Evolutionary conservation across 1,284 basidiomycete species (phyloP).

Genomic region (Amylostereum chailletii): DNA sequence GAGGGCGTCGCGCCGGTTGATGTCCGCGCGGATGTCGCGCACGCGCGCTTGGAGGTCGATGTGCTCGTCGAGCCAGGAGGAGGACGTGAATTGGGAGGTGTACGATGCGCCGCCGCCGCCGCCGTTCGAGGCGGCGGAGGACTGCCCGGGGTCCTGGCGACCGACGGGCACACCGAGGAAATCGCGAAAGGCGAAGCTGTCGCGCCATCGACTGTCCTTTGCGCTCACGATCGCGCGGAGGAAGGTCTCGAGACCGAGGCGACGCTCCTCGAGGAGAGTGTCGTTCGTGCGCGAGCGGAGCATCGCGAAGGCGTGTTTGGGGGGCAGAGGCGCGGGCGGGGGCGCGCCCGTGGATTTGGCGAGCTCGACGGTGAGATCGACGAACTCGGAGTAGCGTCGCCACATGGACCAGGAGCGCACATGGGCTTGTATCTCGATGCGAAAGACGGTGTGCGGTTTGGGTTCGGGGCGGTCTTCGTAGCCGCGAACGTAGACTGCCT

Average conservation of each 20-base stretch:
- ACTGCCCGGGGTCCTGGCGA: slow-evolving; percentile 25
- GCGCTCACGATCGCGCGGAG: slow-evolving; percentile 77
- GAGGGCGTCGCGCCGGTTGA: slow-evolving; percentile 82
- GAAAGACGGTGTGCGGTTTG: slow-evolving; percentile 74
- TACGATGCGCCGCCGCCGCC: slow-evolving; percentile 17
- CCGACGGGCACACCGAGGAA: slow-evolving; percentile 80
- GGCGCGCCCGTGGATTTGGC: slow-evolving; percentile 59
- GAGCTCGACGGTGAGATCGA: slow-evolving; percentile 77
- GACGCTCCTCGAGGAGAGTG: slow-evolving; percentile 65
- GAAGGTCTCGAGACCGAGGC: slow-evolving; percentile 73
- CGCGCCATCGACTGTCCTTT: slow-evolving; percentile 78
- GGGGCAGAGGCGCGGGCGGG: slow-evolving; percentile 72
- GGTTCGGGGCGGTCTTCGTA: slow-evolving; percentile 60
- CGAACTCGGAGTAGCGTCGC: slow-evolving; percentile 91
- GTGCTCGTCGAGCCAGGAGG: slow-evolving; percentile 84
- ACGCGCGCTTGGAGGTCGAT: slow-evolving; percentile 65
- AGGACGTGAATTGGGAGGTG: slow-evolving; percentile 50
- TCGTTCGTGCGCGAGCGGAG: slow-evolving; percentile 36
- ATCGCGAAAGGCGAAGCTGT: slow-evolving; percentile 70
- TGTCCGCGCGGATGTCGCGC: slow-evolving; percentile 72
- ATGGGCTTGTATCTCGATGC: slow-evolving; percentile 72
- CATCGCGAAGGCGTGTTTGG: slow-evolving; percentile 70
- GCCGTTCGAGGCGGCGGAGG: slow-evolving; percentile 8
- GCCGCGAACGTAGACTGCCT: slow-evolving; percentile 59
- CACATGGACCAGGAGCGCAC: slow-evolving; percentile 90